Evolutionary conservation across 2,329 filamentous ascomycete species (phyloP), one percentile per base, ranked within the genome.

Genomic region (Furcasterigmium furcatum): DNA sequence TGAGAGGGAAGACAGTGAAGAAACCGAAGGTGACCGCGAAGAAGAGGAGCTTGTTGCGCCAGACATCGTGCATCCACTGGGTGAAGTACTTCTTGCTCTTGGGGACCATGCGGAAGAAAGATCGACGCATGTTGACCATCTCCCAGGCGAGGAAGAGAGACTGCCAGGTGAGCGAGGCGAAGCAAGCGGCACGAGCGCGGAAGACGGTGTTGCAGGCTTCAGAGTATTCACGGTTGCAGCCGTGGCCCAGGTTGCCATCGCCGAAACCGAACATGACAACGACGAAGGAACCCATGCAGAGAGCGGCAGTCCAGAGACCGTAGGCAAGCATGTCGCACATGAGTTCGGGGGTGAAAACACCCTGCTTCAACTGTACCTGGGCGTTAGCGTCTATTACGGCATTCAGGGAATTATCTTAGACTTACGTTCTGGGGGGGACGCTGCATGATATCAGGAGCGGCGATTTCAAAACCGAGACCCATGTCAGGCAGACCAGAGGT

Each of bases 111-210:
- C 78, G 75, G 74, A 89, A 89, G 68, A 89, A 86, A 5, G 78
- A 83, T 41, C 82, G 77, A 21, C 85, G 80, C 68, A 86, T 76
- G 51, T 86, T 74, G 48, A 88, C 72, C 76, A 88, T 85, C 57
- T 89, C 84, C 86, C 85, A 89, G 1, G 85, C 86, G 9, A 88
- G 74, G 68, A 89, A 87, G 20, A 88, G 74, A 0, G 84, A 83
- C 47, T 83, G 85, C 85, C 85, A 89, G 2, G 85, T 88, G 45
- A 89, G 68, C 51, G 79, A 85, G 16, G 83, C 83, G 59, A 89
- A 89, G 6, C 81, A 85, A 1, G 85, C 87, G 1, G 84, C 83
- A 7, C 86, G 82, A 1, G 85, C 85, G 14, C 82, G 80, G 72
- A 84, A 87, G 5, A 86, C 80, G 0, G 75, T 72, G 34, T 78